Evolutionary conservation across 768 basidiomycete genomes (phyloP), one percentile per base, ranked within the genome.

Genomic region (Tulasnella sp.): DNA sequence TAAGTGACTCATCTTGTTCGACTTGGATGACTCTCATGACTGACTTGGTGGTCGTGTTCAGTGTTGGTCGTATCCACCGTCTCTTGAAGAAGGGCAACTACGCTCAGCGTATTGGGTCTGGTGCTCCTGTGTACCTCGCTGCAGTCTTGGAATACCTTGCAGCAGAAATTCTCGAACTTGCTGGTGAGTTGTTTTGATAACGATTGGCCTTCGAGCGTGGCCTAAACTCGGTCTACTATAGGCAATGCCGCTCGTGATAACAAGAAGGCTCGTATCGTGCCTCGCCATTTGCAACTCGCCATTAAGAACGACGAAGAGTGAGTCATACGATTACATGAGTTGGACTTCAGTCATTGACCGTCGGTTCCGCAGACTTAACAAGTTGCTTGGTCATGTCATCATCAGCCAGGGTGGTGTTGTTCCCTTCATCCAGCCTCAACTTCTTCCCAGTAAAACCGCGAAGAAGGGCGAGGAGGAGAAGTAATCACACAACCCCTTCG

Each of bases 141-240:
- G 92, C 92, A 73, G 93, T 94, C 74, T 87, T 95, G 36, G 94
- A 95, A 83, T 95, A 95, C 82, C 87, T 95, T 45, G 88, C 90
- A 8, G 94, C 93, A 39, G 94, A 95, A 83, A 90, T 95, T 80
- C 87, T 94, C 72, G 93, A 95, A 83, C 86, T 94, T 67, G 92
- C 93, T 73, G 93, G 93, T 4, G 36, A 52, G 75, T 58, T 54
- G 11, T 8, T 36, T 29, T n/a, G 15, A 12, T n/a, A n/a, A n/a
- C 29, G 17, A 22, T 9, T 9, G 11, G 64, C 8, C 34, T n/a
- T n/a, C 76, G 22, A 22, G 11, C 12, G 36, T 49, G n/a, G 1
- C 11, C 74, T 31, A 68, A 15, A 67, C 31, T 58, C 6, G 15
- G 6, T 75, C n/a, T 19, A 31, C 7, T 70, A 39, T 45, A 80